Conservation (phyloP, 306 rosid species). For the Fragaria ananassa region DNA sequence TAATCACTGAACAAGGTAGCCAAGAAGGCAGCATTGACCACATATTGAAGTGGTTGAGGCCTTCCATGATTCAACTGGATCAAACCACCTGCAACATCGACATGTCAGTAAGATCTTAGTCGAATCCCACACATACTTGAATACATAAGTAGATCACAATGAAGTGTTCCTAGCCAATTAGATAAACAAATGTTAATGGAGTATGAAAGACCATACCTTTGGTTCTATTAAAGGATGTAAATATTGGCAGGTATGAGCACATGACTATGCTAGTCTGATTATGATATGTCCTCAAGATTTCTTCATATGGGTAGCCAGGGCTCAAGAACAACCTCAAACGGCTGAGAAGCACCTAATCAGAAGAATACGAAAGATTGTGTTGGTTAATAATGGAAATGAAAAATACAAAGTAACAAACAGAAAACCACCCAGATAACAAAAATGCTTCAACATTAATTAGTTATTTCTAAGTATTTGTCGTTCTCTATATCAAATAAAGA, state of each 20-base stretch:
- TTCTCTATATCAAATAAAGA: background rate
- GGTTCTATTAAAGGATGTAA: constrained; percentile 87
- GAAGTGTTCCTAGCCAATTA: constrained; percentile 3
- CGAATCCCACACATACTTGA: constrained; percentile 6
- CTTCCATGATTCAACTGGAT: constrained; percentile 89
- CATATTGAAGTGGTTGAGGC: constrained; percentile 97
- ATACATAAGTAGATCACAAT: constrained; percentile 11
- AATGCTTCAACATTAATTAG: background rate
- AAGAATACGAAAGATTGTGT: constrained; percentile 15
- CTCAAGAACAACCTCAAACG: constrained; percentile 97
- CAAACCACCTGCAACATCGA: constrained; percentile 67
- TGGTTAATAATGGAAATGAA: background rate
- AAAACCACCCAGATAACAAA: background rate
- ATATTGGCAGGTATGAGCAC: constrained; percentile 94
- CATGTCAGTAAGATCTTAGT: constrained; percentile 20
- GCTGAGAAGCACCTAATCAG: constrained; percentile 79
- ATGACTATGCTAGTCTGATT: constrained; percentile 88
- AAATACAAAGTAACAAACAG: background rate
- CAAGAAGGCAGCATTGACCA: constrained; percentile 92
- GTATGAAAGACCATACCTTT: constrained; percentile 49
- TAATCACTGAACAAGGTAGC: constrained; percentile 90
- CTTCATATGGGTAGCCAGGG: constrained; percentile 99
- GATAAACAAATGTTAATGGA: constrained; percentile 2
- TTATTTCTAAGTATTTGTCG: background rate
- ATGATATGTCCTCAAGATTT: constrained; percentile 86